Conservation (phyloP, 139 green algal genomes). For the Picochlorum sp. region DNA sequence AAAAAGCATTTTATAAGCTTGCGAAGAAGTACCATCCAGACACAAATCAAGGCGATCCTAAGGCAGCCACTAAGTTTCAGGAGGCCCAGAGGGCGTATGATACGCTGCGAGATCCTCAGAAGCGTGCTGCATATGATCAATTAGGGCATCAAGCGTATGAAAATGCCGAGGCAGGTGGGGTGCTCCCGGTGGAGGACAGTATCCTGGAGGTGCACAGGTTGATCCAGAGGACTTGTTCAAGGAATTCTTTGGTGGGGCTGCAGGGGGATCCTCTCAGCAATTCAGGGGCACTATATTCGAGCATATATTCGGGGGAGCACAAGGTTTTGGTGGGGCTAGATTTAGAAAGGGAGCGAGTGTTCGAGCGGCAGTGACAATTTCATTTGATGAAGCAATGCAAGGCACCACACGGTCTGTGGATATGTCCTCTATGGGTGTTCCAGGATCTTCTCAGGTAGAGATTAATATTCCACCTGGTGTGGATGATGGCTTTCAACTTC, state of each 20-base stretch:
- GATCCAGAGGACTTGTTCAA: constrained; percentile 39
- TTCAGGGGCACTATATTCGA: constrained; percentile 15
- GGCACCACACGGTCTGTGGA: constrained; percentile 32
- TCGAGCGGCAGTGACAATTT: constrained; percentile 24
- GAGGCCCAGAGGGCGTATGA: constrained; percentile 85
- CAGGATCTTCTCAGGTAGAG: constrained; percentile 23
- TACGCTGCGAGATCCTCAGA: constrained; percentile 73
- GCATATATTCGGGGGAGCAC: constrained; percentile 17
- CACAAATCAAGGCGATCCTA: constrained; percentile 76
- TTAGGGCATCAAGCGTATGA: constrained; percentile 34
- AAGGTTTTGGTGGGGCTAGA: neutral
- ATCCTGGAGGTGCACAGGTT: constrained; percentile 24
- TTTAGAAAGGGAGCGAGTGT: constrained; percentile 8
- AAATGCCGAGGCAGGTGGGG: constrained; percentile 16
- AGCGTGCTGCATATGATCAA: constrained; percentile 66
- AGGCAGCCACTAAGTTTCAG: constrained; percentile 72
- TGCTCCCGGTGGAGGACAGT: constrained; percentile 9
- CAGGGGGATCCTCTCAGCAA: constrained; percentile 7
- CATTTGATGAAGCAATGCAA: constrained; percentile 52
- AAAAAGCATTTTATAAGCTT: constrained; percentile 82
- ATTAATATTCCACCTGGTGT: constrained; percentile 53
- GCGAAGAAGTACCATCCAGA: constrained; percentile 90
- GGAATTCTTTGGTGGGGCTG: constrained; percentile 33
- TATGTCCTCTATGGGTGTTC: constrained; percentile 17
- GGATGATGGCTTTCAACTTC: constrained; percentile 40